Evolutionary conservation across 768 basidiomycete genomes (phyloP), one percentile per base, ranked within the genome.

Genomic region (Xerocomellus intermedius): DNA sequence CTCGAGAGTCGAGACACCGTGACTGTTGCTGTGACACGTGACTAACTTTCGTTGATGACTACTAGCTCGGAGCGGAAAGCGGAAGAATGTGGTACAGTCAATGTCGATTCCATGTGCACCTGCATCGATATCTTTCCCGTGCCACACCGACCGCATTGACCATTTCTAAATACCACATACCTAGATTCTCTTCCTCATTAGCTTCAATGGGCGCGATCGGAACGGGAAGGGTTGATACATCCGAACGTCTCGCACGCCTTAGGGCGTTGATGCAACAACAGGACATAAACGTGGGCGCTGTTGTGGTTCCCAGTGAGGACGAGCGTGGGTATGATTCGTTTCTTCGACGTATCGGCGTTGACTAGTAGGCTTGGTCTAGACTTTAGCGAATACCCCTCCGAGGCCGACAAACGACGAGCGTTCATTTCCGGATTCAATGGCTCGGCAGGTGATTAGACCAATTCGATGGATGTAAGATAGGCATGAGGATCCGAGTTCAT

Each of bases 351-450:
- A 22, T 16, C 16, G 3, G 57, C 54, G 19, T 39, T 36, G 43
- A 58, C 35, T 3, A 44, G 2, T 3, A 44, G 2, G 28, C 42
- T 52, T 43, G 36, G 21, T 49, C n/a, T 57, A 94, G 93, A 95
- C 71, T 85, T 80, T 8, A 94, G 92, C 73, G 94, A 96, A 70
- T 96, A 95, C 70, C 80, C 87, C 17, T 90, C 94, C 9, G 78
- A 81, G 32, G 92, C 88, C 59, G 94, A 98, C 74, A 77, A 87
- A 54, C 79, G 94, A 53, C 81, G 96, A 24, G 89, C 82, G 0
- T 98, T 83, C 74, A 91, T 99, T 60, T 94, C 92, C 32, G 91
- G 91, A 12, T 99, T 98, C 75, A 91, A 82, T 54, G 97, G 97
- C 24, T 96, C 93, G 37, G 95, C 96, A 64, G 94, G 94, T 84